Evolutionary conservation across 148 eudicot genomes (phyloP), one percentile per base, ranked within the genome.

Genomic region (Spergularia marina): DNA sequence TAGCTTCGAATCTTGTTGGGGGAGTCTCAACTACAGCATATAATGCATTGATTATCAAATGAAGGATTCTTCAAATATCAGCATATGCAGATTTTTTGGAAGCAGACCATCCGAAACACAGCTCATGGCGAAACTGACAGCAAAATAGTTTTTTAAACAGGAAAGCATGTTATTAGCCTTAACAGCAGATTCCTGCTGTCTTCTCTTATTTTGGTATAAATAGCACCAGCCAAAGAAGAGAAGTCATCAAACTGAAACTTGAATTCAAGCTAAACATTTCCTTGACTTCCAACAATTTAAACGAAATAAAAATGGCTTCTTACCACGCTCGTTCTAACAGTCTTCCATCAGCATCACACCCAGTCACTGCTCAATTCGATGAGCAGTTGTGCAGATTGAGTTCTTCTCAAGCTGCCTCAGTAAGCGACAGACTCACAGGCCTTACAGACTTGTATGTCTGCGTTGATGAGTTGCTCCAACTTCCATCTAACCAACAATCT

Each of bases 331-430:
- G 74, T 15, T 72, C 74, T n/a, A 21, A 34, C 20, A 72, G 74
- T 39, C 39, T 72, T 13, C 65, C 74, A 0, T 56, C 74, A 16
- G 57, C 54, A 6, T 18, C 52, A n/a, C 74, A 72, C 74, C 74
- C 74, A 39, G 36, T 57, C 18, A 44, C 25, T 2, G 23, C 40
- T n/a, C 34, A 71, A 18, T 40, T 79, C 13, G 73, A 84, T 8
- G 77, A 80, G 56, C 85, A 77, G n/a, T 68, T 83, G 55, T 51
- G 53, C 25, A 76, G 70, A 49, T 55, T 86, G 8, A 66, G 52
- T n/a, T 65, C 86, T 12, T 40, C 80, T 47, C 79, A 81, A 16
- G 10, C 73, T 16, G 18, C 83, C 30, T 59, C 76, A 6, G 10
- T 30, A 30, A 65, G 60, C 47, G 40, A 57, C 58, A 81, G 72